These are phyloP conservation scores for Rhynchospora tenuis DNA, from an alignment of 176 grass and related monocot species.

Conservation along the genomic window DNA sequence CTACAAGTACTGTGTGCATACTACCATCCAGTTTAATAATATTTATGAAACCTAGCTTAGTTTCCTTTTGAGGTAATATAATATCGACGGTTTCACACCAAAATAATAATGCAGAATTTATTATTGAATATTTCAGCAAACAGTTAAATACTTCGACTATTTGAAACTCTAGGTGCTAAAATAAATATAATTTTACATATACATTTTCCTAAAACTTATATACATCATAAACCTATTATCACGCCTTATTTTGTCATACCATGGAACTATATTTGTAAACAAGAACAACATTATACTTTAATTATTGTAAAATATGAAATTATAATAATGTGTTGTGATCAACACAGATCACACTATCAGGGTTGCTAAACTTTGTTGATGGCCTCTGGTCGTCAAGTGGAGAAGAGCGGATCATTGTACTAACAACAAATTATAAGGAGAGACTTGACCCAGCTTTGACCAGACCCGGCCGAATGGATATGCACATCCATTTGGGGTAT, in stretches of 20 bases:
- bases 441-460: slow-evolving; percentile 73
- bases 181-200: no score
- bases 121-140: no score
- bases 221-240: not conserved
- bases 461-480: slow-evolving; percentile 81
- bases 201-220: no score
- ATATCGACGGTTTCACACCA: not conserved
- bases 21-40: no score
- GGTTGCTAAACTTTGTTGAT: slow-evolving; percentile 81
- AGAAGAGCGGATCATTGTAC: slow-evolving; percentile 80
- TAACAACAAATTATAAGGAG: slow-evolving; percentile 87
- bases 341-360: slow-evolving; percentile 70
- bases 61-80: not conserved
- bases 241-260: not conserved
- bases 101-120: not conserved
- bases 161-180: no score
- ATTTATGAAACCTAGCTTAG: not conserved
- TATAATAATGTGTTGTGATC: not conserved
- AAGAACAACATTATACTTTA: no score
- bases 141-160: no score
- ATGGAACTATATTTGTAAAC: not conserved
- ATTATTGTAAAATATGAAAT: no score
- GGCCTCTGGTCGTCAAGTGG: slow-evolving; percentile 80
- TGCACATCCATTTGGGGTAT: slow-evolving; percentile 91
- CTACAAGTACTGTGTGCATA: no score